Evolutionary conservation across 495 filamentous ascomycete genomes (phyloP).

Genomic region (Aspergillus avenaceus): DNA sequence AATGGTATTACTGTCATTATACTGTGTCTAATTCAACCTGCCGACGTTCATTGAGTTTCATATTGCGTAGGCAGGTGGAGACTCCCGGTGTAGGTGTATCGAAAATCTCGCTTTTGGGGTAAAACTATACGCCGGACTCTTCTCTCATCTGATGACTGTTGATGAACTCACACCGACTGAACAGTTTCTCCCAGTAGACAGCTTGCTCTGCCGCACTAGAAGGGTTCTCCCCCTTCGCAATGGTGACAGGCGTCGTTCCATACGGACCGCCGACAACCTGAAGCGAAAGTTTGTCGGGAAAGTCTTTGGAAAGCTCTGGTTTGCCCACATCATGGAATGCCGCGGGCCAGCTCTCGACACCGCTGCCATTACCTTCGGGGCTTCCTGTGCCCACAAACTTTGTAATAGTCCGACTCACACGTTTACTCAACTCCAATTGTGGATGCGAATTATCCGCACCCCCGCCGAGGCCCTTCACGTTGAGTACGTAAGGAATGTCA

Average conservation of each 20-base stretch:
- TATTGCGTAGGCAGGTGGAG: too few species aligned
- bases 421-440: constrained; percentile 11
- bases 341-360: neutral
- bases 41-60: too few species aligned
- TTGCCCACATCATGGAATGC: neutral
- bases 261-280: constrained; percentile 8
- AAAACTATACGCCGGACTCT: constrained; percentile 12
- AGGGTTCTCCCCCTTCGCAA: neutral
- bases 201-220: constrained; percentile 6
- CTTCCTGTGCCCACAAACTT: neutral
- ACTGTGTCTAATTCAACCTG: too few species aligned
- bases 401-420: constrained; percentile 4
- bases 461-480: constrained; percentile 18
- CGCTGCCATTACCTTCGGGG: neutral
- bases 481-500: constrained; percentile 44
- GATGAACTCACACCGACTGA: constrained; percentile 14
- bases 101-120: too few species aligned
- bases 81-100: too few species aligned
- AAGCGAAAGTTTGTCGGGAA: constrained; percentile 1
- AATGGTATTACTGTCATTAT: too few species aligned
- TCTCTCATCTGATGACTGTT: constrained; percentile 10
- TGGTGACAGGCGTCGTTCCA: neutral
- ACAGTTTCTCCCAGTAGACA: constrained; percentile 12
- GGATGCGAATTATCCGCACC: constrained; percentile 18
- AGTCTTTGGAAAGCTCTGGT: neutral